Percentiles rank a stretch among this genome's conserved stretches.
phyloP scores from a whole-genome alignment of 371 early-diverging fungal genomes.

The Haplosporangium sp. region DNA sequence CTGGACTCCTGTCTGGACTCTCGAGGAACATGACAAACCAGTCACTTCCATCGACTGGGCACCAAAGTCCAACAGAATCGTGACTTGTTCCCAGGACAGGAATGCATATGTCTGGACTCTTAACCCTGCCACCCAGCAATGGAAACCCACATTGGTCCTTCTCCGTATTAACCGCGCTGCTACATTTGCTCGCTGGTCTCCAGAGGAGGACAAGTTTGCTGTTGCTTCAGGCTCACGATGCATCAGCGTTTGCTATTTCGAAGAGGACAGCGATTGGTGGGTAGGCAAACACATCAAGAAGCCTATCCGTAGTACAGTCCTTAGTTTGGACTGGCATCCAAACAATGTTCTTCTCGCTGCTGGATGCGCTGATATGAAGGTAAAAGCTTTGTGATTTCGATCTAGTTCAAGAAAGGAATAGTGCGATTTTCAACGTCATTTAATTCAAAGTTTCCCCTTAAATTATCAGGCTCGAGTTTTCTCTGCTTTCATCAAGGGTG shows the following conservation, averaged over 20 bases:
- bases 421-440: background rate
- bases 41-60: conserved; percentile 98
- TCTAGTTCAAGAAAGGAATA: conserved; percentile 7
- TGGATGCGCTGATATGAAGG: conserved; percentile 95
- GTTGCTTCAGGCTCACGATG: conserved; percentile 93
- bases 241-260: conserved; percentile 96
- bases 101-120: conserved; percentile 98
- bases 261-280: conserved; percentile 97
- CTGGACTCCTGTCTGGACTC: conserved; percentile 77
- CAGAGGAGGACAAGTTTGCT: conserved; percentile 97
- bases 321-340: conserved; percentile 96
- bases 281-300: conserved; percentile 94
- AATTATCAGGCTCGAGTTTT: conserved; percentile 87
- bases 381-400: conserved; percentile 18
- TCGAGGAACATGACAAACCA: conserved; percentile 95
- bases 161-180: conserved; percentile 97
- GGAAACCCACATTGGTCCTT: conserved; percentile 96
- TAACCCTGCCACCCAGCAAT: conserved; percentile 68
- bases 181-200: conserved; percentile 96
- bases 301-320: conserved; percentile 91
- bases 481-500: conserved; percentile 94
- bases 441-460: background rate
- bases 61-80: conserved; percentile 93
- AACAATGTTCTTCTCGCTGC: conserved; percentile 95
- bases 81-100: conserved; percentile 97